These are phyloP conservation scores for Globisporangium megalacanthum DNA, from an alignment of 352 stramenopile genomes.

Conservation along the genomic window DNA sequence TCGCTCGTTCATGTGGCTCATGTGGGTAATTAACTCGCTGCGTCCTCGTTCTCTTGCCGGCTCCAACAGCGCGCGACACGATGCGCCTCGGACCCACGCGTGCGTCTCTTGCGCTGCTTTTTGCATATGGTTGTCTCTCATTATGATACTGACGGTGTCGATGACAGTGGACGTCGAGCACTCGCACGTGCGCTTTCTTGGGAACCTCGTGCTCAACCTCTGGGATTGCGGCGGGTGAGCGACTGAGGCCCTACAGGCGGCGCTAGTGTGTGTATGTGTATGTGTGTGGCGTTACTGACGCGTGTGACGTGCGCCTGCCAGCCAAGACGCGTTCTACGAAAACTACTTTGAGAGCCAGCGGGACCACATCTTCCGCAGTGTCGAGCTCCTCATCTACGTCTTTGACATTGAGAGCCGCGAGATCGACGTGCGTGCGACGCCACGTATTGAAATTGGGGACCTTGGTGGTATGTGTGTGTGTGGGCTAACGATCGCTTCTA, in stretches of 20 bases:
- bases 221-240: slow-evolving; percentile 97
- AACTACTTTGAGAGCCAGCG: slow-evolving; percentile 99
- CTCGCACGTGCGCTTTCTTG: slow-evolving; percentile 94
- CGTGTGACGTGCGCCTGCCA: slow-evolving; percentile 13
- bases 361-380: slow-evolving; percentile 99
- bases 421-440: slow-evolving; percentile 54
- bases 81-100: slow-evolving; percentile 94
- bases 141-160: background rate
- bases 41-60: background rate
- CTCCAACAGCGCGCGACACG: slow-evolving; percentile 90
- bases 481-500: too few species aligned
- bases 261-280: slow-evolving; percentile 9
- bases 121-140: slow-evolving; percentile 5
- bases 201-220: slow-evolving; percentile 98
- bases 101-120: slow-evolving; percentile 23
- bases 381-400: slow-evolving; percentile 98
- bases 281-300: background rate
- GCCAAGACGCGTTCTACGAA: slow-evolving; percentile 99
- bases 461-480: too few species aligned
- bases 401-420: slow-evolving; percentile 97
- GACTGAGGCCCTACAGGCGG: too few species aligned
- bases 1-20: background rate
- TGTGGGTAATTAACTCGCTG: background rate
- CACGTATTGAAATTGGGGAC: too few species aligned
- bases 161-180: slow-evolving; percentile 89